These are phyloP conservation scores for Alternaria consortialis DNA, from an alignment of 2,329 filamentous ascomycete species.

Conservation along the genomic window DNA sequence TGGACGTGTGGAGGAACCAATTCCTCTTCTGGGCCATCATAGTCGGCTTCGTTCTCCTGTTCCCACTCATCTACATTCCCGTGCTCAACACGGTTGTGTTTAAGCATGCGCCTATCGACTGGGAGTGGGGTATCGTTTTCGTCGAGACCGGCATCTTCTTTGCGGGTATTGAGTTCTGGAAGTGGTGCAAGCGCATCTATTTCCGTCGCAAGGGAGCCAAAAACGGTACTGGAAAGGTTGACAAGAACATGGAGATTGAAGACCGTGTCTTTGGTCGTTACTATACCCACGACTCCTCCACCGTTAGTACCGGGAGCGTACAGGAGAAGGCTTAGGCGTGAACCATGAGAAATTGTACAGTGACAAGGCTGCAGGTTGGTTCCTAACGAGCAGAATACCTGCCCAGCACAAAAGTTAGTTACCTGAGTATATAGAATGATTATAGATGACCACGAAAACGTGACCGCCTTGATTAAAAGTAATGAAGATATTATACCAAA, in stretches of 20 bases:
- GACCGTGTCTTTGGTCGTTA: slow-evolving; percentile 30
- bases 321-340: slow-evolving; percentile 10
- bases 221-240: slow-evolving; percentile 13
- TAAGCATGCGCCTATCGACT: slow-evolving; percentile 70
- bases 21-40: slow-evolving; percentile 64
- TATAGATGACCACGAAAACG: neutral
- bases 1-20: slow-evolving; percentile 75
- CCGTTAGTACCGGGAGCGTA: neutral
- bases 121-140: slow-evolving; percentile 76
- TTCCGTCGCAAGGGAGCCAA: slow-evolving; percentile 38
- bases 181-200: slow-evolving; percentile 68
- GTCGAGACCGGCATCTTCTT: slow-evolving; percentile 70
- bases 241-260: slow-evolving; percentile 29
- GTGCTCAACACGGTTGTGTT: slow-evolving; percentile 72
- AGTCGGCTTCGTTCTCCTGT: slow-evolving; percentile 56
- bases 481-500: neutral
- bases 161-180: slow-evolving; percentile 70
- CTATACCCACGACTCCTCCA: slow-evolving; percentile 15
- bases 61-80: slow-evolving; percentile 69
- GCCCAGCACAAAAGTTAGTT: slow-evolving; percentile 6
- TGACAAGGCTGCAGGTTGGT: neutral
- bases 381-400: neutral
- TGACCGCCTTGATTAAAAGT: neutral
- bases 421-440: slow-evolving; percentile 1
- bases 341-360: neutral